Evolutionary conservation across 73 alveolate genomes (phyloP).

Genomic region (Paramecium caudatum): DNA sequence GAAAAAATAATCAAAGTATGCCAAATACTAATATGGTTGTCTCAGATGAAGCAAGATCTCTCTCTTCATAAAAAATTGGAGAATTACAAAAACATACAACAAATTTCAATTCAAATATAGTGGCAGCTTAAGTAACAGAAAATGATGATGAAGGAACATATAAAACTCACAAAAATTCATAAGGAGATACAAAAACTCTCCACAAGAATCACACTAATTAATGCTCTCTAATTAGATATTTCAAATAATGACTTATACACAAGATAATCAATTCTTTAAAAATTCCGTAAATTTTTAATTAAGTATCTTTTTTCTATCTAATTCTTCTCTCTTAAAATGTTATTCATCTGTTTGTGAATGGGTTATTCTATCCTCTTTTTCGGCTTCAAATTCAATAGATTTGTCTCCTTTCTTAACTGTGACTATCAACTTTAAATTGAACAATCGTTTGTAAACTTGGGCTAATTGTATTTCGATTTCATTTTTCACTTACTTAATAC

Average conservation of each 20-base stretch:
- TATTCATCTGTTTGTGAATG: conserved; percentile 23
- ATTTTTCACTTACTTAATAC: conserved; percentile 54
- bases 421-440: neutral
- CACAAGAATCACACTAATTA: conserved; percentile 7
- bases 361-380: conserved; percentile 18
- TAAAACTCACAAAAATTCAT: conserved; percentile 23
- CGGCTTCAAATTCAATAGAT: conserved; percentile 15
- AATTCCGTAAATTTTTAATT: conserved; percentile 35
- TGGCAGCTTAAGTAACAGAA: conserved; percentile 4
- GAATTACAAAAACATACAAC: neutral
- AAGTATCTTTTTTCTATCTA: conserved; percentile 8
- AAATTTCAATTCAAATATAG: neutral
- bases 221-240: conserved; percentile 41
- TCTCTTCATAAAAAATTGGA: neutral
- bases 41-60: conserved; percentile 33
- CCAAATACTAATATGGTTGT: neutral
- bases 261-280: neutral
- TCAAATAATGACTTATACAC: conserved; percentile 43
- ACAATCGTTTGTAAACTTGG: conserved; percentile 1
- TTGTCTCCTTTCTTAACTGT: conserved; percentile 32
- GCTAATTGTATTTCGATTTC: conserved; percentile 63
- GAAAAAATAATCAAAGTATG: conserved; percentile 57
- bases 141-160: conserved; percentile 15
- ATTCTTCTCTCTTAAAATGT: neutral
- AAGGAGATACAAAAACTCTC: neutral